A percentile compares a stretch with the other conserved stretches of the same genome.
Conservation (phyloP, 1,284 basidiomycete genomes). For the Phlebopus sp. region DNA sequence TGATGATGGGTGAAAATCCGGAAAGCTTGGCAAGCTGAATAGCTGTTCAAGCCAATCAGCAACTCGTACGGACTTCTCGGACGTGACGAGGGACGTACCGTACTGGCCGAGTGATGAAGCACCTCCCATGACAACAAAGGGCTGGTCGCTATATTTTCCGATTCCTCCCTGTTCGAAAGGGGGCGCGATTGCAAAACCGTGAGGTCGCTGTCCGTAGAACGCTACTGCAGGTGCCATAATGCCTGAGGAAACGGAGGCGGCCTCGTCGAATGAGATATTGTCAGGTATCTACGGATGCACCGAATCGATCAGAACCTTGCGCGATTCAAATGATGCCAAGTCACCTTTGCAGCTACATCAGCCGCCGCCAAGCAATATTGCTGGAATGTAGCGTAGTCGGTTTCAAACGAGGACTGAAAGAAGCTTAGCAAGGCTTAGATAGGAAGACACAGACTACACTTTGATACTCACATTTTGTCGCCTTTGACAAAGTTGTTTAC, state of each 20-base stretch:
- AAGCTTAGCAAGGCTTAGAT: conserved; percentile 1
- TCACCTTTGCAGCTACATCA: conserved; percentile 38
- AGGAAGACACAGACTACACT: not conserved
- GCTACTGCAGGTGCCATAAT: conserved; percentile 28
- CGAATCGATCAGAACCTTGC: not conserved
- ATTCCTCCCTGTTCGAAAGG: conserved; percentile 22
- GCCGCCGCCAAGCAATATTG: conserved; percentile 40
- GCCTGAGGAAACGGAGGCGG: conserved; percentile 31
- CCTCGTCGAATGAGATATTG: conserved; percentile 44
- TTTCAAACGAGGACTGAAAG: conserved; percentile 9
- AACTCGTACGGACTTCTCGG: too few species aligned
- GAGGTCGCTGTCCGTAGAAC: conserved; percentile 21
- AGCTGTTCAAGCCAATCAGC: conserved; percentile 15
- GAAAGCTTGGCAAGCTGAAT: conserved; percentile 39
- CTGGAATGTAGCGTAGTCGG: conserved; percentile 34
- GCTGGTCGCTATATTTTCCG: conserved; percentile 31
- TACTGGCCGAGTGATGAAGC: conserved; percentile 37
- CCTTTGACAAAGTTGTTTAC: conserved; percentile 16
- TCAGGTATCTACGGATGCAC: conserved; percentile 32
- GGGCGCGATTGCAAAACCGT: conserved; percentile 16
- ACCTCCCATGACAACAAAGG: conserved; percentile 40
- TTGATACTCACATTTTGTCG: conserved; percentile 14
- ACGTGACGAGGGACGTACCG: conserved; percentile 20
- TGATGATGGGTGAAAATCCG: conserved; percentile 38
- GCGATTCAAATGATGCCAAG: not conserved